Percentiles rank a stretch among this genome's conserved stretches.
Evolutionary conservation across 1,284 basidiomycete species (phyloP).

Genomic region (Singerocomus rubriflavus): DNA sequence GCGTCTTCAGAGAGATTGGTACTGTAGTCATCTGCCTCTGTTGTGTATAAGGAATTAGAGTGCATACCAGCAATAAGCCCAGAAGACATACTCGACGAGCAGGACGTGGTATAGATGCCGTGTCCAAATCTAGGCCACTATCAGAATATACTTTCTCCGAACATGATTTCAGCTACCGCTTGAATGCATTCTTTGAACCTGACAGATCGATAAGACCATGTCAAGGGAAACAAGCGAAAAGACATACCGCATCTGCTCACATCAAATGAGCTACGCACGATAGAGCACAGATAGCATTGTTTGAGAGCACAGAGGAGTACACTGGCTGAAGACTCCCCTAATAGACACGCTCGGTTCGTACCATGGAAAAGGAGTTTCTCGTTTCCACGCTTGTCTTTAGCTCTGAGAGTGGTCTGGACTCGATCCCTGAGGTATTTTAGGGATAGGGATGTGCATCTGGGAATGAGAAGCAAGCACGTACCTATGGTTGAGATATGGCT

Average conservation of each 20-base stretch:
- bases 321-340: constrained; percentile 47
- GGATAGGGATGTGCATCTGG: constrained; percentile 1
- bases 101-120: constrained; percentile 59
- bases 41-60: constrained; percentile 8
- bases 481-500: constrained; percentile 51
- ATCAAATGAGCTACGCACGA: constrained; percentile 54
- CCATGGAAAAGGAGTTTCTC: constrained; percentile 62
- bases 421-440: constrained; percentile 20
- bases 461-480: constrained; percentile 23
- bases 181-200: constrained; percentile 56
- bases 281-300: constrained; percentile 49
- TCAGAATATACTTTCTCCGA: background rate
- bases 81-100: constrained; percentile 52
- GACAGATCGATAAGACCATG: constrained; percentile 8
- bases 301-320: constrained; percentile 45
- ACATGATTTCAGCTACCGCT: constrained; percentile 33
- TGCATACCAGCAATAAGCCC: background rate
- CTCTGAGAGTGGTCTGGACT: constrained; percentile 27
- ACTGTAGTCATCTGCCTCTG: constrained; percentile 62
- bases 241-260: constrained; percentile 49
- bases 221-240: background rate
- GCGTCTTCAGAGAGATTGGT: constrained; percentile 39
- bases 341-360: constrained; percentile 49
- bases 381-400: constrained; percentile 37
- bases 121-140: constrained; percentile 47